Percentiles rank a stretch among this genome's conserved stretches.
Conservation (phyloP, 164 flowering plant genomes). For the Berberis thunbergii region DNA sequence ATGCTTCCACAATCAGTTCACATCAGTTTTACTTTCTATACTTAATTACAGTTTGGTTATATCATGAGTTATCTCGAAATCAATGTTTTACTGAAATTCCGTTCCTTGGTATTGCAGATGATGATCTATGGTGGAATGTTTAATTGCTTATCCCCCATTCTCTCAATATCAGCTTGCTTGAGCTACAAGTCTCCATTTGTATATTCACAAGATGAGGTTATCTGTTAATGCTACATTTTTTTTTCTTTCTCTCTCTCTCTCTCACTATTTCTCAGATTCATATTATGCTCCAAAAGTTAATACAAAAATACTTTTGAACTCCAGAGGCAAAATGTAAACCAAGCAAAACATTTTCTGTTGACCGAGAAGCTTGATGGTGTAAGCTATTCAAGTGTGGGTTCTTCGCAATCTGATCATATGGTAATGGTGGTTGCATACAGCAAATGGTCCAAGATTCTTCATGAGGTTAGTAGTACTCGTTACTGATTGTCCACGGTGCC, state of each 20-base stretch:
- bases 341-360: conserved; percentile 60
- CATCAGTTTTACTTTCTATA: no score
- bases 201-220: conserved; percentile 84
- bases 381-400: conserved; percentile 24
- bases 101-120: conserved; percentile 54
- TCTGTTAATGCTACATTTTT: not conserved
- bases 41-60: no score
- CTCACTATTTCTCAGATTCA: not conserved
- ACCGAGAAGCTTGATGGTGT: conserved; percentile 39
- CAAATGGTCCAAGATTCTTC: conserved; percentile 71
- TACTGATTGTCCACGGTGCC: not conserved
- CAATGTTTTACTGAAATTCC: not conserved
- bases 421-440: conserved; percentile 67
- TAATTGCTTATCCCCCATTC: conserved; percentile 88
- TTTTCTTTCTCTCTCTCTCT: not conserved
- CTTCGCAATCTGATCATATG: conserved; percentile 73
- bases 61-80: no score
- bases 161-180: conserved; percentile 77
- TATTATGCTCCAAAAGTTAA: not conserved
- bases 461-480: conserved; percentile 29
- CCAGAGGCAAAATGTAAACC: conserved; percentile 68
- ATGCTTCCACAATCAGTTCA: no score
- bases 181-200: conserved; percentile 89
- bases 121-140: conserved; percentile 84
- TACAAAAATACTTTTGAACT: conserved; percentile 1